Evolutionary conservation across 768 basidiomycete species (phyloP), one percentile per base, ranked within the genome.

Genomic region (Suillus placidus): DNA sequence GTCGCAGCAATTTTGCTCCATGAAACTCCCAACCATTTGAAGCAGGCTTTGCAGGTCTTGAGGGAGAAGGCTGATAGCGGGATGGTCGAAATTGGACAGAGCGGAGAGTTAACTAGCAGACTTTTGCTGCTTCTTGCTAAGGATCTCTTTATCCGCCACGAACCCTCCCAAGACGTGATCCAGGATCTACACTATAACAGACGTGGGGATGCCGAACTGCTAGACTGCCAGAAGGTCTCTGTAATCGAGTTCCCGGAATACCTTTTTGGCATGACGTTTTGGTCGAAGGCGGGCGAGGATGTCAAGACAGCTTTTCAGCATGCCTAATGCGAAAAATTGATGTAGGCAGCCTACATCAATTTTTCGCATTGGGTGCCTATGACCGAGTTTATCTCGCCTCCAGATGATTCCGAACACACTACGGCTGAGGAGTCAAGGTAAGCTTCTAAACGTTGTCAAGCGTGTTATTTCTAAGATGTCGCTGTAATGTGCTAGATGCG

Each of bases 311-410:
- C 2, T 10, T 67, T 73, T 23, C 1, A 63, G 32, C 35, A 68
- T 26, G 69, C 66, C 0, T n/a, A n/a, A n/a, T n/a, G n/a, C n/a
- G n/a, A n/a, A n/a, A n/a, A n/a, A n/a, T n/a, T n/a, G n/a, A n/a
- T n/a, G n/a, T n/a, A n/a, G n/a, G n/a, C n/a, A n/a, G n/a, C n/a
- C n/a, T 69, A 66, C 26, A 8, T 68, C 1, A 68, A 68, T 35
- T 68, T 68, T 20, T 68, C 67, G 4, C 67, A 68, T 14, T 68
- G 68, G 66, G 14, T 67, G 20, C 57, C 56, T 14, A 71, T 71
- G 68, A 40, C 62, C 6, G 35, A 12, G 12, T 54, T 64, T n/a
- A 32, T 72, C 3, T 60, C 34, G 34, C 34, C 62, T 12, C 42
- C 16, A 18, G 7, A 2, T 1, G 34, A 18, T n/a, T 23, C 34